Conservation (phyloP, 345 rosid genomes). For the Lenwebbia sp. region DNA sequence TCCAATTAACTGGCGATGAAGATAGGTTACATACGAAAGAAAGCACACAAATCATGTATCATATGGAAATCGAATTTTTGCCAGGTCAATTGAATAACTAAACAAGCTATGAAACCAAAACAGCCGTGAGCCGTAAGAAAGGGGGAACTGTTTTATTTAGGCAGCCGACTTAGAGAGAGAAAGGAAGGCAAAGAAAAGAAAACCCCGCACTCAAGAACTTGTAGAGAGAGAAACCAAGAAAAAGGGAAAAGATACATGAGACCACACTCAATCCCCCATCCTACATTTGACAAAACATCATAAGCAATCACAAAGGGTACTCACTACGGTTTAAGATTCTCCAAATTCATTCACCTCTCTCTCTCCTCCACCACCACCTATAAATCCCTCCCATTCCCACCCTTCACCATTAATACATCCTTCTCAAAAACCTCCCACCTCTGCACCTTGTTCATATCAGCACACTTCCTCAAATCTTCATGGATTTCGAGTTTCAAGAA, state of each 20-base stretch:
- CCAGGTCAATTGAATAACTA: not conserved
- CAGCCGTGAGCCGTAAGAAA: not conserved
- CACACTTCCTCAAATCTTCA: not conserved
- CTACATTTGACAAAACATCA: not conserved
- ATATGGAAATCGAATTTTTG: not conserved
- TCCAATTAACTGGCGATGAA: not conserved
- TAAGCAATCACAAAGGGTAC: not conserved
- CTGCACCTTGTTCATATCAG: not conserved
- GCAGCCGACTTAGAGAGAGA: not conserved
- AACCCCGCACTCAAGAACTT: not conserved
- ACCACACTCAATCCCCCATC: not conserved
- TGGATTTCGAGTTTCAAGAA: conserved; percentile 36
- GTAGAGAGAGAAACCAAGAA: not conserved
- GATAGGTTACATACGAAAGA: not conserved
- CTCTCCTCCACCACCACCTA: not conserved
- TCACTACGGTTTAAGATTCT: not conserved
- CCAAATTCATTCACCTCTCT: not conserved
- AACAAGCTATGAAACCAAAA: not conserved
- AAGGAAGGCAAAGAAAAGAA: not conserved
- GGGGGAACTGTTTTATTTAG: not conserved
- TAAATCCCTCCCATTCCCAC: not conserved
- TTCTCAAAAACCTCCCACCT: not conserved
- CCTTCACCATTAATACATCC: not conserved
- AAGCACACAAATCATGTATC: not conserved
- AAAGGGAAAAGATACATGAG: not conserved